Evolutionary conservation across 1,139 yeast species (phyloP).

Genomic region (Lodderomyces parapsilosis): DNA sequence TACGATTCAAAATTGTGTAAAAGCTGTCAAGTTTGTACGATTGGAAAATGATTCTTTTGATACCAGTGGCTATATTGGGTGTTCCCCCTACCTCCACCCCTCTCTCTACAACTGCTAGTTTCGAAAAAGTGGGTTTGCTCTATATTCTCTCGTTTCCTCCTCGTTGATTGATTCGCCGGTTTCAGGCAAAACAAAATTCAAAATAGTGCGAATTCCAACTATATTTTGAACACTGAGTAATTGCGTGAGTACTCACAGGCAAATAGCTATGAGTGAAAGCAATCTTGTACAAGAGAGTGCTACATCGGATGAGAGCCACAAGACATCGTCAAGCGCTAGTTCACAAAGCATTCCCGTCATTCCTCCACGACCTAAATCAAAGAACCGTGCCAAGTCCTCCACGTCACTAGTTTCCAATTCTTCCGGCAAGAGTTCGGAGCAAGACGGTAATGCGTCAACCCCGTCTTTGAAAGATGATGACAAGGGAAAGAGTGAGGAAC

Average conservation of each 20-base stretch:
- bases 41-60: too few relatives aligned
- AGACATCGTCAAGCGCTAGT: neutral
- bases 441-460: neutral
- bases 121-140: too few relatives aligned
- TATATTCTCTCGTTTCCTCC: too few relatives aligned
- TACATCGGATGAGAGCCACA: neutral
- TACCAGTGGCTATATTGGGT: too few relatives aligned
- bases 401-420: neutral
- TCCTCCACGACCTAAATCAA: conserved; percentile 6
- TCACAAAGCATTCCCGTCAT: conserved; percentile 1
- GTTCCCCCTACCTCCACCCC: too few relatives aligned
- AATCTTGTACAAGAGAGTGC: neutral
- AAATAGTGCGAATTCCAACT: too few relatives aligned
- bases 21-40: too few relatives aligned
- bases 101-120: too few relatives aligned
- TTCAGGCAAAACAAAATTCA: too few relatives aligned
- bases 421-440: neutral
- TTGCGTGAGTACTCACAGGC: neutral
- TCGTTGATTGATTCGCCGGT: too few relatives aligned
- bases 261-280: neutral
- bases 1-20: too few relatives aligned
- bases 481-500: neutral
- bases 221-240: too few relatives aligned
- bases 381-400: neutral
- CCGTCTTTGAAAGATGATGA: neutral